Evolutionary conservation across 768 basidiomycete species (phyloP).

Genomic region (Rhodocollybia butyracea): DNA sequence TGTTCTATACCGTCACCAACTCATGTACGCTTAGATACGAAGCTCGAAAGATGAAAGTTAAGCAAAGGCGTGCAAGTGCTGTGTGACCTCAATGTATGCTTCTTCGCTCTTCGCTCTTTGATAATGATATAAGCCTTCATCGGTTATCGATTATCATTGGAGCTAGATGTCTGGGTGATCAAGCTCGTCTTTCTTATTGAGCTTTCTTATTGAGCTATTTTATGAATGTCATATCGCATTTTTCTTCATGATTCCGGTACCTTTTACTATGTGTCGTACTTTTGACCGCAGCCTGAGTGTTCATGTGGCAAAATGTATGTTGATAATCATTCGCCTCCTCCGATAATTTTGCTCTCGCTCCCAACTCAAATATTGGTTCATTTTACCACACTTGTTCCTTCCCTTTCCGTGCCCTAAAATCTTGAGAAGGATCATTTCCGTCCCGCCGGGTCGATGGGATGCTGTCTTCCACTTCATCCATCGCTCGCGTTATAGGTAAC

Average conservation of each 20-base stretch:
- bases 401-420: conserved; percentile 22
- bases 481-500: conserved; percentile 28
- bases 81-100: conserved; percentile 45
- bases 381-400: conserved; percentile 51
- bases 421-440: conserved; percentile 20
- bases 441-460: conserved; percentile 53
- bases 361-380: conserved; percentile 49
- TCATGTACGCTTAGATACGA: conserved; percentile 40
- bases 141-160: conserved; percentile 35
- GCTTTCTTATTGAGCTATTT: no score
- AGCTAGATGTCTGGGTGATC: no score
- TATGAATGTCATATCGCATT: conserved; percentile 43
- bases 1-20: conserved; percentile 10
- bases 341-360: conserved; percentile 37
- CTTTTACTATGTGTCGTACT: not conserved
- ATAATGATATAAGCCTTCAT: not conserved
- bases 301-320: not conserved
- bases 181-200: no score
- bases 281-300: no score
- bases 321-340: not conserved
- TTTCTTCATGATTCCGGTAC: no score
- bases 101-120: not conserved
- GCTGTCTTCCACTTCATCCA: conserved; percentile 51
- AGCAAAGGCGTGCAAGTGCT: conserved; percentile 57
- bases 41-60: conserved; percentile 56